A percentile compares a stretch with the other conserved stretches of the same genome.
phyloP scores from a whole-genome alignment of 352 stramenopile species.

The Pythium biforme region DNA sequence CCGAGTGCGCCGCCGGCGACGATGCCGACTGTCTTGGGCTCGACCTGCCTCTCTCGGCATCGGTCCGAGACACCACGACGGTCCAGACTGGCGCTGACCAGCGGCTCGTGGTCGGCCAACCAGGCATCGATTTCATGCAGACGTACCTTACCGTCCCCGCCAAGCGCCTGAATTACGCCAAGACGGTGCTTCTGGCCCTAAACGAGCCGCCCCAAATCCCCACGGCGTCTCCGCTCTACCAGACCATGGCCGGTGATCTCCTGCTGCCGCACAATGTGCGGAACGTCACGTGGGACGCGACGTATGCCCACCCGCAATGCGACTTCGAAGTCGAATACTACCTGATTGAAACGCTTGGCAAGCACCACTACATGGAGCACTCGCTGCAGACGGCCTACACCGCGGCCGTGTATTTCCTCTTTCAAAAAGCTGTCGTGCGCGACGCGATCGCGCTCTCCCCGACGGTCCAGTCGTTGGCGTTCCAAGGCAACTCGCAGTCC shows the following conservation, averaged over 20 bases:
- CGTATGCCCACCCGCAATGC: not conserved
- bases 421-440: not conserved
- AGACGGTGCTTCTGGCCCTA: not conserved
- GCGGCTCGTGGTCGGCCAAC: not conserved
- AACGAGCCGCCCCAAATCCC: not conserved
- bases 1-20: slow-evolving; percentile 2
- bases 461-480: not conserved
- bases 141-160: too few relatives aligned
- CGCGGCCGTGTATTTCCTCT: slow-evolving; percentile 1
- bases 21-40: not conserved
- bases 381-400: slow-evolving; percentile 6
- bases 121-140: too few relatives aligned
- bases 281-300: not conserved
- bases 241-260: not conserved
- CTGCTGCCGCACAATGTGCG: not conserved
- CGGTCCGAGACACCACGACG: not conserved
- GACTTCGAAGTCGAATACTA: not conserved
- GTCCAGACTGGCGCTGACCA: not conserved
- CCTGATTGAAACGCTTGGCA: not conserved
- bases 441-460: not conserved
- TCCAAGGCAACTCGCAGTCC: not conserved
- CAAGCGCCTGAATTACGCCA: too few relatives aligned
- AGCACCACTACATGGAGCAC: slow-evolving; percentile 15
- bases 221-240: not conserved
- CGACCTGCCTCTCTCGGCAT: not conserved